Evolutionary conservation across 2,329 filamentous ascomycete genomes (phyloP), one percentile per base, ranked within the genome.

Genomic region (Phialocephala sp.): DNA sequence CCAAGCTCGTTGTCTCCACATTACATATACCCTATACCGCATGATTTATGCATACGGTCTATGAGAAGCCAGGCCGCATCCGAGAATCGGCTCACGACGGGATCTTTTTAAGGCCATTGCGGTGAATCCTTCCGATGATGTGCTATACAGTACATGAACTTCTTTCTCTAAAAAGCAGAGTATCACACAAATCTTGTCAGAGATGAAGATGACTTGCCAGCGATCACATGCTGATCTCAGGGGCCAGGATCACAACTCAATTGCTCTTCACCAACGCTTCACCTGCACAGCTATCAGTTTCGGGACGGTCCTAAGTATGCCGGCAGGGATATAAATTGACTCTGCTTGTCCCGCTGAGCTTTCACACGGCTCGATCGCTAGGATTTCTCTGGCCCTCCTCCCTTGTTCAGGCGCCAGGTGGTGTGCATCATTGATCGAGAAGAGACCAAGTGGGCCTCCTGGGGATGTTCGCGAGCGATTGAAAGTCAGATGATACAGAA

Each of bases 251-350:
- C 27, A 11, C 1, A 56, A 15, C 24, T 18, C 24, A 57, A 22
- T 37, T 39, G 8, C 24, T 41, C 55, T 57, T 37, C 55, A 57
- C 55, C 35, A 57, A 11, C 14, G 55, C 55, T 57, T 57, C 35
- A 57, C 15, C 9, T 57, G 32, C 55, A 39, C 15, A 41, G n/a
- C 22, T 54, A 54, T 37, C 55, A 14, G 55, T 37, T 20, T 39
- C 35, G 55, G n/a, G 32, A 15, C 12, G 32, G 36, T 39, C 12
- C 15, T 41, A 18, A 37, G 55, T 15, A 18, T 36, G 35, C 35
- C 55, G 11, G 55, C 55, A 57, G 35, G 55, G 55, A 57, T 57
- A 57, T 39, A 57, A 41, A 57, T 57, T 57, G 55, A 57, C 32
- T 36, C 39, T 22, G 20, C 55, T 41, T 37, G 55, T 37, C 32